Conservation (phyloP, 78 protist genomes). For the Guillardia theta region DNA sequence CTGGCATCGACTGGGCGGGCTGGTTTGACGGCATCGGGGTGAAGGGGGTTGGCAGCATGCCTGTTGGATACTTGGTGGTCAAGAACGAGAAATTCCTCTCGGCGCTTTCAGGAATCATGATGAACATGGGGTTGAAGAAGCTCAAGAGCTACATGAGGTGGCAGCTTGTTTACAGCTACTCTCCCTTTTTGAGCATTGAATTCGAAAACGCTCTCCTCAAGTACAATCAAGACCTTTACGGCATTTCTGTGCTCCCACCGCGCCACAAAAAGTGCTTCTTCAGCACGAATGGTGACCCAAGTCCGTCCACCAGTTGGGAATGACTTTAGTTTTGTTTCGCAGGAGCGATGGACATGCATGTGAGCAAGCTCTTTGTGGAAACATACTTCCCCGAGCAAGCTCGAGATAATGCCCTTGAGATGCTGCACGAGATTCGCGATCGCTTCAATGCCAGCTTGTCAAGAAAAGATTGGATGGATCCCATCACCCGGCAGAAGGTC, state of each 20-base stretch:
- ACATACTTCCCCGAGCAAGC: neutral
- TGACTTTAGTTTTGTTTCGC: too few species aligned
- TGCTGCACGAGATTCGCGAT: neutral
- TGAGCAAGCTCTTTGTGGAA: neutral
- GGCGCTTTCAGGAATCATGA: too few species aligned
- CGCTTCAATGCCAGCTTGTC: neutral
- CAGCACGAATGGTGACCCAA: neutral
- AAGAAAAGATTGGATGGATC: neutral
- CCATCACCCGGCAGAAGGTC: neutral
- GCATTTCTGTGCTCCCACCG: neutral
- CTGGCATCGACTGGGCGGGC: neutral
- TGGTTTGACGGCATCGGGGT: neutral
- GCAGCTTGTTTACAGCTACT: neutral
- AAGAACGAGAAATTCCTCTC: neutral
- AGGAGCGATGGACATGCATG: neutral
- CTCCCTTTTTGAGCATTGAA: neutral
- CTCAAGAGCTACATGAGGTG: neutral
- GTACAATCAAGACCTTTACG: neutral
- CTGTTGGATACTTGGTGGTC: neutral
- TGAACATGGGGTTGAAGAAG: neutral
- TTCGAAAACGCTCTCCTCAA: neutral
- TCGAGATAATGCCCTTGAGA: neutral
- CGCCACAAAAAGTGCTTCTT: conserved; percentile 1
- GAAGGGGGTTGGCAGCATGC: neutral
- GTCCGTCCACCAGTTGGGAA: too few species aligned